phyloP scores from a whole-genome alignment of 2,329 filamentous ascomycete species.

The Ophiostoma piceae region DNA sequence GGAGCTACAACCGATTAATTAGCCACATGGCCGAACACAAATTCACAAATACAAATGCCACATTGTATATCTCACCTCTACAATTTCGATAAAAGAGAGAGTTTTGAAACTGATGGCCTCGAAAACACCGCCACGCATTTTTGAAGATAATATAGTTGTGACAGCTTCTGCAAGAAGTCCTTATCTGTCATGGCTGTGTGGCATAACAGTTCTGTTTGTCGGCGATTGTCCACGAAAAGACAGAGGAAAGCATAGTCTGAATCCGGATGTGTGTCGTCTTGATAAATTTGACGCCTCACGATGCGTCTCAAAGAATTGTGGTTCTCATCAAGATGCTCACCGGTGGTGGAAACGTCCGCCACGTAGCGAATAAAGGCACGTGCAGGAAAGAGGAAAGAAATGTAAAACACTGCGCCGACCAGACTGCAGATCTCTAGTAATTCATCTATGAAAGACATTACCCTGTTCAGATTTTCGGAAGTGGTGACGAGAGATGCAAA shows the following conservation, averaged over 20 bases:
- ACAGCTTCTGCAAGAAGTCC: not conserved
- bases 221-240: not conserved
- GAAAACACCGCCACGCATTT: not conserved
- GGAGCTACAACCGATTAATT: not conserved
- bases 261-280: no score
- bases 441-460: no score
- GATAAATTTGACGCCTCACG: no score
- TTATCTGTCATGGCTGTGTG: not conserved
- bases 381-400: no score
- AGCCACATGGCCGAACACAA: no score
- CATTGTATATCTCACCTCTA: not conserved
- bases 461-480: no score
- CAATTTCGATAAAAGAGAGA: not conserved
- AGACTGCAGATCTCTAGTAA: no score
- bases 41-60: no score
- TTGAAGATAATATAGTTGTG: not conserved
- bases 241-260: not conserved
- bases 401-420: no score
- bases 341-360: not conserved
- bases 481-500: no score
- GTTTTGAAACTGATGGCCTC: not conserved
- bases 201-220: not conserved
- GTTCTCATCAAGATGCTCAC: not conserved
- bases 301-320: not conserved
- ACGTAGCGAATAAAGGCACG: no score